These are phyloP conservation scores for Ustilago trichophora DNA, from an alignment of 1,284 basidiomycete species.

Conservation along the genomic window DNA sequence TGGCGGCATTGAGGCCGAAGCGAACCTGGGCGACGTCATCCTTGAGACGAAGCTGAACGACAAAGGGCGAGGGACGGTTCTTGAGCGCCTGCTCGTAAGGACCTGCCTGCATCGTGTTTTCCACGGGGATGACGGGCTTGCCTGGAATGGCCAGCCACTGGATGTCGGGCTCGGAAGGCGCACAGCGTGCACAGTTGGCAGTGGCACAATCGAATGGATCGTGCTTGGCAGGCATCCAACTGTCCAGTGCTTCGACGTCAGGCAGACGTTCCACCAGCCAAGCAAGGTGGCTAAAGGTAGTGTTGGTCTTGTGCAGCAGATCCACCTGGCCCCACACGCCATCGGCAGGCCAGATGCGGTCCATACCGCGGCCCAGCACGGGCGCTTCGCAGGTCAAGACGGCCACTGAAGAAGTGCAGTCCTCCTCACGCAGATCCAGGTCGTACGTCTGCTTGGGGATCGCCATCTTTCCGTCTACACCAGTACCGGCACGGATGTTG, in stretches of 20 bases:
- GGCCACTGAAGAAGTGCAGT: constrained; percentile 39
- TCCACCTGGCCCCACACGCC: constrained; percentile 51
- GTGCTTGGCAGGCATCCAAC: constrained; percentile 46
- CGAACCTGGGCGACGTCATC: constrained; percentile 75
- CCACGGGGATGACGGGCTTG: constrained; percentile 46
- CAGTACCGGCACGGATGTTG: constrained; percentile 14
- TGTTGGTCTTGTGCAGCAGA: constrained; percentile 52
- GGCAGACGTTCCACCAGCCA: constrained; percentile 55
- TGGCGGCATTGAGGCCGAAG: constrained; percentile 86
- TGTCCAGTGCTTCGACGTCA: constrained; percentile 25
- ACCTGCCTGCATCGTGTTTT: constrained; percentile 54
- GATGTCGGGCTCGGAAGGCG: constrained; percentile 78
- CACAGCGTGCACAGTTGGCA: constrained; percentile 76
- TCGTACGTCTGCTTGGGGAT: constrained; percentile 24
- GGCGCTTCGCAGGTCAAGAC: constrained; percentile 47
- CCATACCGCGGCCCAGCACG: constrained; percentile 19
- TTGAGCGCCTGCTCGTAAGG: constrained; percentile 75
- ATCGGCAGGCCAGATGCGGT: constrained; percentile 49
- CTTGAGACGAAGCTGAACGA: constrained; percentile 83
- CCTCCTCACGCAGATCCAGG: constrained; percentile 34
- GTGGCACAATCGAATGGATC: constrained; percentile 34
- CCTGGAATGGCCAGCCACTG: constrained; percentile 72
- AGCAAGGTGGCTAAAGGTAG: constrained; percentile 49
- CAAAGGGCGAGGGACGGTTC: constrained; percentile 83
- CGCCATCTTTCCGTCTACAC: constrained; percentile 36